Conservation (phyloP, 2,329 filamentous ascomycete genomes). For the Botryosphaeria dothidea region DNA sequence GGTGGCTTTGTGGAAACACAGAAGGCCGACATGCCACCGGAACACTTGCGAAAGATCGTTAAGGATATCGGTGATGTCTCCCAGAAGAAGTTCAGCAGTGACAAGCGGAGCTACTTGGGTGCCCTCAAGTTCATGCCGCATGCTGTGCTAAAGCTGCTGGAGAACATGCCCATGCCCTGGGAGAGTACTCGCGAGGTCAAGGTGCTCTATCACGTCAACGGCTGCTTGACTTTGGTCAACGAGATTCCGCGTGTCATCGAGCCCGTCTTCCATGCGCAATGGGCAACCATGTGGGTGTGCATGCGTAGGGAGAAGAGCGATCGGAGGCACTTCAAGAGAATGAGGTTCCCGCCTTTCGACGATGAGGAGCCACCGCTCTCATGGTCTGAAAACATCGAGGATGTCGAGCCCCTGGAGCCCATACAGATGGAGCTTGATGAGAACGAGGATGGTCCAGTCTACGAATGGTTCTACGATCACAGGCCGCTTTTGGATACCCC, state of each 20-base stretch:
- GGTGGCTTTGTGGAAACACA: constrained; percentile 96
- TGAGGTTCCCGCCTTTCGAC: constrained; percentile 98
- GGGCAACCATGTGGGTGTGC: constrained; percentile 99
- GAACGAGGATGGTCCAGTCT: constrained; percentile 84
- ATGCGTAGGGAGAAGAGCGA: constrained; percentile 99
- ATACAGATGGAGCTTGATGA: constrained; percentile 99
- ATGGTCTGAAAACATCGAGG: constrained; percentile 98
- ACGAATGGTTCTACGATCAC: constrained; percentile 98
- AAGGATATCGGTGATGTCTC: constrained; percentile 98
- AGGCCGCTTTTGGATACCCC: constrained; percentile 85
- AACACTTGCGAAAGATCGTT: constrained; percentile 97
- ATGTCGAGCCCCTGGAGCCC: constrained; percentile 94
- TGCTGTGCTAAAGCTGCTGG: constrained; percentile 91
- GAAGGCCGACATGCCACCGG: constrained; percentile 97
- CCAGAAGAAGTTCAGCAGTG: constrained; percentile 98
- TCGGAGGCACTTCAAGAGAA: constrained; percentile 92
- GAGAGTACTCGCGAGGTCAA: constrained; percentile 95
- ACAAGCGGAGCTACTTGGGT: constrained; percentile 96
- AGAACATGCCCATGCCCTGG: constrained; percentile 99
- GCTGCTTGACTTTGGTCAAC: constrained; percentile 94
- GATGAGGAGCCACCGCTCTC: constrained; percentile 97
- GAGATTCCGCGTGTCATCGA: constrained; percentile 96
- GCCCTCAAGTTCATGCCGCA: constrained; percentile 99
- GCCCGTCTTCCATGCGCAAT: constrained; percentile 96
- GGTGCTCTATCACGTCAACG: constrained; percentile 97